Evolutionary conservation across 1,284 basidiomycete genomes (phyloP).

Genomic region (Pseudozyma flocculosa): DNA sequence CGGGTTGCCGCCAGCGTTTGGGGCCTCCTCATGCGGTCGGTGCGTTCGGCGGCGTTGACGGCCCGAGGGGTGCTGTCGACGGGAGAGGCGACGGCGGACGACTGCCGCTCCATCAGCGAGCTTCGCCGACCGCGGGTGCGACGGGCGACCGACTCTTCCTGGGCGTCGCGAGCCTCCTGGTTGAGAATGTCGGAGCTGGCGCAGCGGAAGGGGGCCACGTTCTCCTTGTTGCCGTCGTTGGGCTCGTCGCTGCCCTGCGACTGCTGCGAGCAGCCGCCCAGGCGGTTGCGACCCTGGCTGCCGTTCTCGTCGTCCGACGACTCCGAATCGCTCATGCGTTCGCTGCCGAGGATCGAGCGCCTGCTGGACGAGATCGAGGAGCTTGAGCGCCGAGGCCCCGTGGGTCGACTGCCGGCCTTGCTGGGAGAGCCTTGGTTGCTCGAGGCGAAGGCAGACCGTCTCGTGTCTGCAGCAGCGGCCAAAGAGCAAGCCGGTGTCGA

Average conservation of each 20-base stretch:
- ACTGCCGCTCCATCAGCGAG: conserved; percentile 32
- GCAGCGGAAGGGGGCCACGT: conserved; percentile 50
- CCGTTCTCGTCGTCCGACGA: conserved; percentile 30
- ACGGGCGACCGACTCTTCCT: conserved; percentile 36
- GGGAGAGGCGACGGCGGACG: neutral
- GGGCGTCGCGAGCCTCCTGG: conserved; percentile 28
- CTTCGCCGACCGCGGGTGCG: conserved; percentile 21
- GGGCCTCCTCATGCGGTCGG: too few relatives aligned
- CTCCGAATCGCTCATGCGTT: conserved; percentile 8
- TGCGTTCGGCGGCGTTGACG: too few relatives aligned
- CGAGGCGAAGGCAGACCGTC: neutral
- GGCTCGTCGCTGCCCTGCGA: conserved; percentile 7
- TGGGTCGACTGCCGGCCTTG: neutral
- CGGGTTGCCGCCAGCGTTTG: too few relatives aligned
- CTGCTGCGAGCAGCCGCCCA: conserved; percentile 37
- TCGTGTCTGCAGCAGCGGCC: neutral
- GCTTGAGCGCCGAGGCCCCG: conserved; percentile 4
- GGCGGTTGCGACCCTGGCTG: conserved; percentile 7
- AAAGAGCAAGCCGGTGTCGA: neutral
- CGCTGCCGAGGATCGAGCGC: conserved; percentile 26
- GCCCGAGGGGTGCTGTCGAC: neutral
- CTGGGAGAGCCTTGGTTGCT: neutral
- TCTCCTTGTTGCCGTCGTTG: conserved; percentile 57
- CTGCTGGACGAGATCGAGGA: conserved; percentile 18
- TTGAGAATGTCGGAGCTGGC: conserved; percentile 22